These are phyloP conservation scores for Cucurbita maxima DNA, from an alignment of 306 rosid genomes.

Conservation along the genomic window DNA sequence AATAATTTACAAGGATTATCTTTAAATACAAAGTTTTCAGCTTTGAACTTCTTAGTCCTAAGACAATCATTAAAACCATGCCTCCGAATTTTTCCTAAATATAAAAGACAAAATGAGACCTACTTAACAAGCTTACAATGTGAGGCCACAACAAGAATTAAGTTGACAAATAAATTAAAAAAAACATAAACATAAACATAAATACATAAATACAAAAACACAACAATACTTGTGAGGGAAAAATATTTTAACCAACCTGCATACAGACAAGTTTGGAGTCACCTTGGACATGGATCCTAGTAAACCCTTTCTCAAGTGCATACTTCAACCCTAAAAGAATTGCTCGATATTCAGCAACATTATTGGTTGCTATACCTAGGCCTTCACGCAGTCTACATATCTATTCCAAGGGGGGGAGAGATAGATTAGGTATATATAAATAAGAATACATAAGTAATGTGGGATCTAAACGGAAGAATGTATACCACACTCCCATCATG, in stretches of 20 bases:
- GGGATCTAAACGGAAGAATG: constrained; percentile 12
- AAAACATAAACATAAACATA: not conserved
- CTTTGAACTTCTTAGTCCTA: not conserved
- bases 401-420: constrained; percentile 23
- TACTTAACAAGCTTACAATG: not conserved
- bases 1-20: not conserved
- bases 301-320: constrained; percentile 76
- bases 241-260: constrained; percentile 51
- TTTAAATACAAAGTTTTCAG: not conserved
- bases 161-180: not conserved
- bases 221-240: not conserved
- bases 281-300: constrained; percentile 43
- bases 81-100: not conserved
- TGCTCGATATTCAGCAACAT: constrained; percentile 93
- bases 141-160: not conserved
- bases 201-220: no score
- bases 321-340: constrained; percentile 68
- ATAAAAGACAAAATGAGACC: not conserved
- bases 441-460: not conserved
- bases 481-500: constrained; percentile 76
- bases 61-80: not conserved
- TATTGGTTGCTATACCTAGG: constrained; percentile 55
- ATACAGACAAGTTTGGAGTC: constrained; percentile 92
- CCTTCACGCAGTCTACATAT: constrained; percentile 82
- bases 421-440: not conserved